Percentiles rank a stretch among this genome's conserved stretches.
Conservation (phyloP, 345 rosid genomes). For the Bretschneidera sinensis region DNA sequence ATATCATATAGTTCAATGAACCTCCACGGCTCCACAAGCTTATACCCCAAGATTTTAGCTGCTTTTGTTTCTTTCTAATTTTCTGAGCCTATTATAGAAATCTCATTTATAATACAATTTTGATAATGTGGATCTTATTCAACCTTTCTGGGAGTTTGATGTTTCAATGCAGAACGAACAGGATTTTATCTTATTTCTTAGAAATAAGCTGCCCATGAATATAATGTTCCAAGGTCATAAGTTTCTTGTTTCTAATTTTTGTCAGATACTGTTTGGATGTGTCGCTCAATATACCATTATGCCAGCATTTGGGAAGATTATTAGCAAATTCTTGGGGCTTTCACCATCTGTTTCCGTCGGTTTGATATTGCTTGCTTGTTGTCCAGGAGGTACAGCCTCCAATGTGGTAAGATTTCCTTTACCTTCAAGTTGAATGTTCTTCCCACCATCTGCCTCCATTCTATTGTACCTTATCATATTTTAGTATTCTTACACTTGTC, state of each 20-base stretch:
- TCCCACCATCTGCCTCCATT: background rate
- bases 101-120: too few relatives aligned
- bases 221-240: background rate
- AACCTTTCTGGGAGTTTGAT: background rate
- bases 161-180: background rate
- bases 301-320: conserved; percentile 40
- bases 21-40: too few relatives aligned
- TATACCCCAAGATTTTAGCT: too few relatives aligned
- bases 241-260: background rate
- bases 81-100: too few relatives aligned
- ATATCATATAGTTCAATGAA: too few relatives aligned
- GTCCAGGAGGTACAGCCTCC: conserved; percentile 74
- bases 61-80: too few relatives aligned
- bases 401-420: conserved; percentile 51
- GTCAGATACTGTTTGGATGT: conserved; percentile 62
- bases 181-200: background rate
- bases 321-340: conserved; percentile 53
- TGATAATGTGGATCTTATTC: too few relatives aligned
- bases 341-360: conserved; percentile 63
- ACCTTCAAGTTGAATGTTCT: background rate
- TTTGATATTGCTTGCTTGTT: conserved; percentile 52
- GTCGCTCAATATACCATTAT: conserved; percentile 61
- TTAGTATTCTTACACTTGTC: too few relatives aligned
- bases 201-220: background rate
- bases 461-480: too few relatives aligned